These are phyloP conservation scores for Astraeus odoratus DNA, from an alignment of 768 basidiomycete genomes.

Conservation along the genomic window DNA sequence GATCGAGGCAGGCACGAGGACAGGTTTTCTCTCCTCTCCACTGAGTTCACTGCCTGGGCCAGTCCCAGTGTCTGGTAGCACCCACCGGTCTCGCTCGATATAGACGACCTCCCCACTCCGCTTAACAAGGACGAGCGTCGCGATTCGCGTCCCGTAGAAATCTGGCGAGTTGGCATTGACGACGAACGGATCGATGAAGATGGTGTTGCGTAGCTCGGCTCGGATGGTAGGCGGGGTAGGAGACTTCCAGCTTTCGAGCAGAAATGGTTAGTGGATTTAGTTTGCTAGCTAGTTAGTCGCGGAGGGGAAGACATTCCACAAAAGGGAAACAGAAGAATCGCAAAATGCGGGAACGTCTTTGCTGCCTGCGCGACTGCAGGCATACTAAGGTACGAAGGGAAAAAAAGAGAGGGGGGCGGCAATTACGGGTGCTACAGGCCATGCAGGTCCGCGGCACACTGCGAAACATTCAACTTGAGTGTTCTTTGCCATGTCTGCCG, in stretches of 20 bases:
- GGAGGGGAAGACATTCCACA: background rate
- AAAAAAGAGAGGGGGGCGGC: background rate
- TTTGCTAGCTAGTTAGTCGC: background rate
- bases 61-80: constrained; percentile 17
- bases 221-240: constrained; percentile 41
- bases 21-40: background rate
- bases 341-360: too few species aligned
- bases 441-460: background rate
- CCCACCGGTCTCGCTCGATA: constrained; percentile 69
- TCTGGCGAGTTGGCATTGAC: constrained; percentile 9
- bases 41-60: background rate
- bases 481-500: background rate
- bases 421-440: background rate
- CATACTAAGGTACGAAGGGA: constrained; percentile 5
- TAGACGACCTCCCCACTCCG: constrained; percentile 56
- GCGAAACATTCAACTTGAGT: background rate
- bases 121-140: constrained; percentile 63
- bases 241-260: constrained; percentile 38
- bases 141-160: constrained; percentile 63
- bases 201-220: constrained; percentile 52
- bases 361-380: too few species aligned
- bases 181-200: constrained; percentile 51
- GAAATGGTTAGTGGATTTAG: background rate
- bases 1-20: background rate
- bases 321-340: too few species aligned